phyloP scores from a whole-genome alignment of 202 grass and related monocot species.

The Eragrostis tef region DNA sequence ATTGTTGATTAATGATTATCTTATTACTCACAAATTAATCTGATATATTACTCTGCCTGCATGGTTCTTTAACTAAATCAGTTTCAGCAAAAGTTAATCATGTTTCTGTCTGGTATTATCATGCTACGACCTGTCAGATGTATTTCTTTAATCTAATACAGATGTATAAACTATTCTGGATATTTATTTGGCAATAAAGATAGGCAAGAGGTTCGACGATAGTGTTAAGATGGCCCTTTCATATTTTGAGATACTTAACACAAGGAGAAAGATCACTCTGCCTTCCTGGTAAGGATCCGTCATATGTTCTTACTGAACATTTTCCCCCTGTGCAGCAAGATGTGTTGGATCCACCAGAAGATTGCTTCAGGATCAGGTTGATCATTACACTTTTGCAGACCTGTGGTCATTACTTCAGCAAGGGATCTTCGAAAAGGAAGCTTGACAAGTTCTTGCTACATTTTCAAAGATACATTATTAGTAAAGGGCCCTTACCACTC shows the following conservation, averaged over 20 bases:
- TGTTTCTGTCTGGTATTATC: slow-evolving; percentile 6
- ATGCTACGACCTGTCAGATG: background rate
- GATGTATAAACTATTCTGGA: slow-evolving; percentile 28
- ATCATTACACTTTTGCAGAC: slow-evolving; percentile 89
- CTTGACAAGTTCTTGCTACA: slow-evolving; percentile 96
- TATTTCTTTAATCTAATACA: slow-evolving; percentile 8
- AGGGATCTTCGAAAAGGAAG: slow-evolving; percentile 91
- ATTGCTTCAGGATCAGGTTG: slow-evolving; percentile 98
- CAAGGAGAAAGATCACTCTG: slow-evolving; percentile 13
- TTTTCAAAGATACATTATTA: slow-evolving; percentile 98
- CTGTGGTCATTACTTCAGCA: slow-evolving; percentile 91
- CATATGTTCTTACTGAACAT: slow-evolving; percentile 14
- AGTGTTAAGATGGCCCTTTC: slow-evolving; percentile 4
- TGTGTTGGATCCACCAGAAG: slow-evolving; percentile 90
- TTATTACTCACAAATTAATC: background rate
- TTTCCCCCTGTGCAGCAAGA: slow-evolving; percentile 73
- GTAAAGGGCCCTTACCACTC: slow-evolving; percentile 87
- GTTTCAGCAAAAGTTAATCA: slow-evolving; percentile 12
- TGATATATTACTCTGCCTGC: background rate
- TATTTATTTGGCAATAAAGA: slow-evolving; percentile 10
- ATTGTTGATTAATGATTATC: background rate
- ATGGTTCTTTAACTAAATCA: slow-evolving; percentile 15
- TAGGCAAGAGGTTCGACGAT: slow-evolving; percentile 18
- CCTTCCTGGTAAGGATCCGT: background rate
- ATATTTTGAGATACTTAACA: background rate